Evolutionary conservation across 352 stramenopile species (phyloP).

Genomic region (Phytophthora ohioensis): DNA sequence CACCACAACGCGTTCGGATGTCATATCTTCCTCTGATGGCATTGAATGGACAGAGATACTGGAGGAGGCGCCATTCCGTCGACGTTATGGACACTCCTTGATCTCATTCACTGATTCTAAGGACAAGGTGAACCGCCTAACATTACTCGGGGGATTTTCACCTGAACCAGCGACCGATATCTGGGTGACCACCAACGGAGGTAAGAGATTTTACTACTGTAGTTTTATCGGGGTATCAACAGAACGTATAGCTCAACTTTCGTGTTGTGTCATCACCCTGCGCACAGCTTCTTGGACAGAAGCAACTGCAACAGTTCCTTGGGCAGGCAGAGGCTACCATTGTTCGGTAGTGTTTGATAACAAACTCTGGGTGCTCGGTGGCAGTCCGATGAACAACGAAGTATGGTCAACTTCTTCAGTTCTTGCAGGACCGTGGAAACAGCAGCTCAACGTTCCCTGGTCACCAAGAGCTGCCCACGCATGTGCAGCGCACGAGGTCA

Average conservation of each 20-base stretch:
- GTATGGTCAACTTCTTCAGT: constrained; percentile 79
- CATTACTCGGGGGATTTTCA: constrained; percentile 78
- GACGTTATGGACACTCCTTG: constrained; percentile 79
- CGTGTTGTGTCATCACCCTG: not conserved
- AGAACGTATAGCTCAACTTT: not conserved
- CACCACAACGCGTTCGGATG: constrained; percentile 72
- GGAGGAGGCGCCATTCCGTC: constrained; percentile 77
- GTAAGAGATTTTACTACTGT: constrained; percentile 32
- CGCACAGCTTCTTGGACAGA: constrained; percentile 57
- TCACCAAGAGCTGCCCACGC: constrained; percentile 62
- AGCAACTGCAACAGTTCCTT: constrained; percentile 43
- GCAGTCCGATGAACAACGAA: constrained; percentile 83
- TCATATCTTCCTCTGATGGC: constrained; percentile 69
- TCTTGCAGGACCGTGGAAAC: constrained; percentile 58
- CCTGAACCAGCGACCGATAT: constrained; percentile 79
- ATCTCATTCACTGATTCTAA: constrained; percentile 63
- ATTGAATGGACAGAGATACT: constrained; percentile 67
- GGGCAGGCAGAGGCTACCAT: constrained; percentile 75
- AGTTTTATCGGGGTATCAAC: not conserved
- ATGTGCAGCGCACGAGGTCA: constrained; percentile 62
- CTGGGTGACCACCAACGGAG: constrained; percentile 73
- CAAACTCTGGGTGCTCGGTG: constrained; percentile 76
- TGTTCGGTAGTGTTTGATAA: constrained; percentile 70
- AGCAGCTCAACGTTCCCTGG: constrained; percentile 61
- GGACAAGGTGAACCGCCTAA: constrained; percentile 61